phyloP scores from a whole-genome alignment of 208 protist genomes.

The Leishmania gerbilli region DNA sequence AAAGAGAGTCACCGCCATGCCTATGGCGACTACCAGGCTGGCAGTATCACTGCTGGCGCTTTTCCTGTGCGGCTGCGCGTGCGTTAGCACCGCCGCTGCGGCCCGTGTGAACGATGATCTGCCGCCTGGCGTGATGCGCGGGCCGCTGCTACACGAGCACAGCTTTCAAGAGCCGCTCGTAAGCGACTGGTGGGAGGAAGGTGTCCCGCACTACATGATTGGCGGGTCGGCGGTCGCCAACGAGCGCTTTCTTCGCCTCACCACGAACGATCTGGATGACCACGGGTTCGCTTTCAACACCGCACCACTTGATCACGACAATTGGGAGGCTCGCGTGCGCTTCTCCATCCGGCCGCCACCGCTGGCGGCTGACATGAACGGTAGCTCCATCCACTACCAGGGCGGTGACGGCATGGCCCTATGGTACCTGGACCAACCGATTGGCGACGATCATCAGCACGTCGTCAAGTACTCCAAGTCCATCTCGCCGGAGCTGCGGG shows the following conservation, averaged over 20 bases:
- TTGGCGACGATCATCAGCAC: conserved; percentile 85
- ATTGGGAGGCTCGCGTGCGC: conserved; percentile 74
- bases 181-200: conserved; percentile 89
- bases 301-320: conserved; percentile 65
- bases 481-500: conserved; percentile 47
- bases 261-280: conserved; percentile 64
- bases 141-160: conserved; percentile 77
- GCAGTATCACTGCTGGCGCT: conserved; percentile 4
- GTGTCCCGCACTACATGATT: conserved; percentile 87
- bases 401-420: conserved; percentile 84
- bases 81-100: neutral
- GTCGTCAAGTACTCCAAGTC: conserved; percentile 80
- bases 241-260: conserved; percentile 82
- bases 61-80: neutral
- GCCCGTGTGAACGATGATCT: conserved; percentile 31
- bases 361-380: conserved; percentile 28
- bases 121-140: conserved; percentile 53
- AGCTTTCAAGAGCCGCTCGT: conserved; percentile 75
- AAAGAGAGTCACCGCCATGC: neutral
- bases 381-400: conserved; percentile 40
- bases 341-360: conserved; percentile 74
- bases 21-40: neutral
- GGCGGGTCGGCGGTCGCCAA: conserved; percentile 77
- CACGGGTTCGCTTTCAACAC: conserved; percentile 87
- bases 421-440: conserved; percentile 81